Evolutionary conservation across 345 rosid genomes (phyloP).

Genomic region (Brassica incana): DNA sequence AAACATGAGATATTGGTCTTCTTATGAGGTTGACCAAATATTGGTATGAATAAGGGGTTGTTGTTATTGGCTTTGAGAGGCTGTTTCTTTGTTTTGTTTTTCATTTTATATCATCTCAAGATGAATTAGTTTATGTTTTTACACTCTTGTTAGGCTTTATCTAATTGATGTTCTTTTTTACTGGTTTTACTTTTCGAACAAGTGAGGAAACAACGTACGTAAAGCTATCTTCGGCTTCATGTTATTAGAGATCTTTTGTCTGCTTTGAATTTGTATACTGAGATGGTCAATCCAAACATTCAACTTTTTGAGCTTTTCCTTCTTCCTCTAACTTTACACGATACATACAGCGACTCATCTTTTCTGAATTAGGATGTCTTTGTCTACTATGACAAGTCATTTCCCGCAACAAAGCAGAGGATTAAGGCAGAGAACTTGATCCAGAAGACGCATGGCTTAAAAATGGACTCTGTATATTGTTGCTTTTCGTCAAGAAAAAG

Average conservation of each 20-base stretch:
- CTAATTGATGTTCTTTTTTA: slow-evolving; percentile 1
- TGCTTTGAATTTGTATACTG: slow-evolving; percentile 15
- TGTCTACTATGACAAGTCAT: background rate
- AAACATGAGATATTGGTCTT: slow-evolving; percentile 31
- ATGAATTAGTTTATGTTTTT: slow-evolving; percentile 9
- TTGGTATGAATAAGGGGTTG: slow-evolving; percentile 35
- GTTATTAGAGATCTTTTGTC: background rate
- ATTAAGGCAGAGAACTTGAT: background rate
- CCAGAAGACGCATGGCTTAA: background rate
- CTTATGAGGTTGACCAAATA: slow-evolving; percentile 30
- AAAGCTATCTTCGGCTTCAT: background rate
- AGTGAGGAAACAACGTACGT: background rate
- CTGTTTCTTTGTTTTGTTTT: background rate
- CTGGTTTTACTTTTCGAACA: background rate
- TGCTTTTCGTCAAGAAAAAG: background rate
- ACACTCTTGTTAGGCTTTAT: slow-evolving; percentile 6
- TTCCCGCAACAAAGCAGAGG: background rate
- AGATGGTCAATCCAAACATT: background rate
- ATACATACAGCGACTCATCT: background rate
- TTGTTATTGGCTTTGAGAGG: slow-evolving; percentile 22
- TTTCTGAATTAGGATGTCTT: background rate
- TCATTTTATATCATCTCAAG: slow-evolving; percentile 13
- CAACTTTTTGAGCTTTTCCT: background rate
- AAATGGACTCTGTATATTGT: background rate
- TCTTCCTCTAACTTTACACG: background rate